Evolutionary conservation across 1,284 basidiomycete genomes (phyloP).

Genomic region (Ustilago shanxiensis): DNA sequence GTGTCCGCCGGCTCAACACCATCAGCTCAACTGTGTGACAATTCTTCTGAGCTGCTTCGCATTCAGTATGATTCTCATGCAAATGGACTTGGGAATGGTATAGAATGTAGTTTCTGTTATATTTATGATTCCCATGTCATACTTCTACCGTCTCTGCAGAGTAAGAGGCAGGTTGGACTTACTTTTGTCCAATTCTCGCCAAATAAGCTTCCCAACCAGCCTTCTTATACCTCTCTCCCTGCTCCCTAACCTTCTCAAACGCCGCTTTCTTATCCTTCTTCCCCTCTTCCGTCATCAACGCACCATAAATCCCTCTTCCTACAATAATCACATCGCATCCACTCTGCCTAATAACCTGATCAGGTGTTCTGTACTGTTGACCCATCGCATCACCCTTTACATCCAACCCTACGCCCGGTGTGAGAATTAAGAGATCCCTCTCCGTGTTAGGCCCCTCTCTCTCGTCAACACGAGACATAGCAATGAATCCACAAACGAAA

Average conservation of each 20-base stretch:
- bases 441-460: slow-evolving; percentile 55
- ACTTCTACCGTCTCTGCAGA: no score
- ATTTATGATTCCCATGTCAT: no score
- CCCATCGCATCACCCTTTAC: slow-evolving; percentile 87
- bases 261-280: slow-evolving; percentile 71
- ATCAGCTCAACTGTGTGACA: no score
- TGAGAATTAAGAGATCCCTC: slow-evolving; percentile 87
- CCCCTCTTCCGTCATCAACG: slow-evolving; percentile 72
- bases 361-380: slow-evolving; percentile 95
- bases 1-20: background rate
- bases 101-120: no score
- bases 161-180: no score
- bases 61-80: no score
- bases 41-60: no score
- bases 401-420: slow-evolving; percentile 92
- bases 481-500: slow-evolving; percentile 79
- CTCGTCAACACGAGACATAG: slow-evolving; percentile 75
- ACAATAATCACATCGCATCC: slow-evolving; percentile 99
- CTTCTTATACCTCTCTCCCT: slow-evolving; percentile 84
- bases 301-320: slow-evolving; percentile 91
- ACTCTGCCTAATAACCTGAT: slow-evolving; percentile 82
- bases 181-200: slow-evolving; percentile 68
- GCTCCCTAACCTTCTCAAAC: slow-evolving; percentile 74
- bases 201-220: slow-evolving; percentile 94
- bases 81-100: no score